Evolutionary conservation across 164 flowering plant species (phyloP), one percentile per base, ranked within the genome.

Genomic region (Nymphaea colorata): DNA sequence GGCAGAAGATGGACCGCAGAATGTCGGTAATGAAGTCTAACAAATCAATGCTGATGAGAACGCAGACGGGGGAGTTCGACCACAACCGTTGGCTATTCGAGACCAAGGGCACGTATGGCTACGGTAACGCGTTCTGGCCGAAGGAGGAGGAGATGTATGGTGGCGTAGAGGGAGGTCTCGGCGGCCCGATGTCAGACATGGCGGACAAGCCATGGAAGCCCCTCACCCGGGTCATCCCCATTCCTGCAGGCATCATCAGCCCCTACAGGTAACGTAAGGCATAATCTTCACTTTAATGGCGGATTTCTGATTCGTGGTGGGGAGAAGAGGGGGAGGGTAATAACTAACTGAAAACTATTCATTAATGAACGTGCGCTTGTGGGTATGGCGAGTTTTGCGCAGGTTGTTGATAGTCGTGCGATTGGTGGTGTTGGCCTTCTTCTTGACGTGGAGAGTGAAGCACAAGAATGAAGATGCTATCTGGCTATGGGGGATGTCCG

Each of bases 131-230:
- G 0, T 87, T 55, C 44, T 80, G 86, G 83, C 80, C 88, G 3
- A 79, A 81, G 57, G 90, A 88, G 43, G 83, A 82, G 1, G 74
- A 67, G 44, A 79, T 81, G 45, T 84, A 70, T 16, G 88, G 78
- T 3, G 70, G 44, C 15, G 64, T 2, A 17, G 64, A 41, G n/a
- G 64, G 64, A 61, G n/a, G 5, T 61, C n/a, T 70, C 41, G 72
- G 18, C 2, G 80, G 78, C 4, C 76, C 79, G 3, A 72, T 79
- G 78, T 44, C 76, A 8, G 93, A 89, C 51, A 69, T 77, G 3
- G 67, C 72, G 67, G 91, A 84, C 61, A 91, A 85, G 79, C 96
- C 96, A 0, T 89, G 90, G 91, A 86, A 79, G 74, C 98, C 98
- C 4, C 85, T 91, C 12, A 86, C 89, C 44, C 74, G 93, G 41